A percentile compares a stretch with the other conserved stretches of the same genome.
These are phyloP conservation scores for Lactarius quietus DNA, from an alignment of 768 basidiomycete genomes.

Conservation along the genomic window DNA sequence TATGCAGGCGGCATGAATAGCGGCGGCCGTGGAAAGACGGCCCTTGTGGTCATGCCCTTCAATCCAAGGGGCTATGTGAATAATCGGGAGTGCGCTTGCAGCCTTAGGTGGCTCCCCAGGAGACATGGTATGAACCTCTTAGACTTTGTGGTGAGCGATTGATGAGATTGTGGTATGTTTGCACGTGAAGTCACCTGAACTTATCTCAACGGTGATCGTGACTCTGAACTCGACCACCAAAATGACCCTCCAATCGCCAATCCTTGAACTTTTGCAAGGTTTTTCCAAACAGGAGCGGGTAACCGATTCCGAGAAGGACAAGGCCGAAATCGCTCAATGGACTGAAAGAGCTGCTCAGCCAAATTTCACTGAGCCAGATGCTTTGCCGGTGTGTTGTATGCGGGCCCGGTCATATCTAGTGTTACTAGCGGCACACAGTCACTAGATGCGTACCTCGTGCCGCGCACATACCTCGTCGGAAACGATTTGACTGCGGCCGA, in stretches of 20 bases:
- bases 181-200: constrained; percentile 6
- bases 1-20: constrained; percentile 69
- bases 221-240: constrained; percentile 25
- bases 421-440: constrained; percentile 42
- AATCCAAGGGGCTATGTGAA: constrained; percentile 67
- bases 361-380: constrained; percentile 44
- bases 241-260: constrained; percentile 30
- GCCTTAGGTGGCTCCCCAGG: neutral
- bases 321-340: constrained; percentile 64
- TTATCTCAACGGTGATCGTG: constrained; percentile 2
- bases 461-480: constrained; percentile 81
- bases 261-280: constrained; percentile 49
- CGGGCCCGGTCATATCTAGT: constrained; percentile 7
- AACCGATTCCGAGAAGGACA: constrained; percentile 60
- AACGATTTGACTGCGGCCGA: constrained; percentile 88
- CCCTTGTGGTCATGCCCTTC: constrained; percentile 36
- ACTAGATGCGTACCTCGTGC: constrained; percentile 64
- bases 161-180: neutral
- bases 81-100: constrained; percentile 53
- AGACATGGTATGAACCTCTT: neutral
- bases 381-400: constrained; percentile 44
- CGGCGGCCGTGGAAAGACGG: constrained; percentile 44
- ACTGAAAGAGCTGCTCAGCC: constrained; percentile 58
- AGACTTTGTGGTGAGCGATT: neutral
- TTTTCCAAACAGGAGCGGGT: constrained; percentile 42